phyloP scores from a whole-genome alignment of 495 filamentous ascomycete genomes.

The Amniculicola lignicola region DNA sequence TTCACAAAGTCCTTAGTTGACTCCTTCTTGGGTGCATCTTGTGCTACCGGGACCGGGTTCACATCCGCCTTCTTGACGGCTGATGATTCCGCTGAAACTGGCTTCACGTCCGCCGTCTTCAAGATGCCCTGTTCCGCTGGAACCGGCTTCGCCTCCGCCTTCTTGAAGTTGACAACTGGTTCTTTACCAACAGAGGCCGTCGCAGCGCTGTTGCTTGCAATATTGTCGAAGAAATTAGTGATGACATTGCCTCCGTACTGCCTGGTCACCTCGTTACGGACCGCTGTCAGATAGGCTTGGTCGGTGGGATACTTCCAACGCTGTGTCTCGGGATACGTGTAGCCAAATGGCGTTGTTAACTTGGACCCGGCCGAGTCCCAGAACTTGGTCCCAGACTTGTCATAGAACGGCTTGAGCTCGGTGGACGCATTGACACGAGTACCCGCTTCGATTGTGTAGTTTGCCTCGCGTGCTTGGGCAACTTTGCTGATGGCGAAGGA shows the following conservation, averaged over 20 bases:
- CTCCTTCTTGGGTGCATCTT: background rate
- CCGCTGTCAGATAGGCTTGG: constrained; percentile 8
- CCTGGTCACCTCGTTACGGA: constrained; percentile 3
- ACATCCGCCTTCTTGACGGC: no score
- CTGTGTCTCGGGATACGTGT: constrained; percentile 27
- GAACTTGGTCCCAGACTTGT: constrained; percentile 13
- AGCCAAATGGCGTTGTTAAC: constrained; percentile 15
- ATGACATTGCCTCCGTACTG: constrained; percentile 19
- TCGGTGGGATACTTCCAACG: constrained; percentile 8
- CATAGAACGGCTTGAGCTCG: constrained; percentile 14
- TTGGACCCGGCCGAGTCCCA: constrained; percentile 13
- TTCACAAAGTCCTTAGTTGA: background rate
- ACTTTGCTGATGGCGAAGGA: constrained; percentile 12
- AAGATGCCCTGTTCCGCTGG: no score
- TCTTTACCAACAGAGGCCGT: background rate
- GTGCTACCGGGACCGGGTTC: no score
- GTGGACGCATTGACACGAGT: constrained; percentile 1
- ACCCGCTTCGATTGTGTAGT: constrained; percentile 3
- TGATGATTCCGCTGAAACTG: no score
- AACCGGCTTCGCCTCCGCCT: no score
- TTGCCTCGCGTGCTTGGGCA: constrained; percentile 1
- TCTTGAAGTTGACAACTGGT: no score
- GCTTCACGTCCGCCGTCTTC: no score
- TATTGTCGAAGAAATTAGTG: constrained; percentile 13
- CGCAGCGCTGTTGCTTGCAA: background rate